phyloP scores from a whole-genome alignment of 495 filamentous ascomycete species.

The Aspergillus nidulans region DNA sequence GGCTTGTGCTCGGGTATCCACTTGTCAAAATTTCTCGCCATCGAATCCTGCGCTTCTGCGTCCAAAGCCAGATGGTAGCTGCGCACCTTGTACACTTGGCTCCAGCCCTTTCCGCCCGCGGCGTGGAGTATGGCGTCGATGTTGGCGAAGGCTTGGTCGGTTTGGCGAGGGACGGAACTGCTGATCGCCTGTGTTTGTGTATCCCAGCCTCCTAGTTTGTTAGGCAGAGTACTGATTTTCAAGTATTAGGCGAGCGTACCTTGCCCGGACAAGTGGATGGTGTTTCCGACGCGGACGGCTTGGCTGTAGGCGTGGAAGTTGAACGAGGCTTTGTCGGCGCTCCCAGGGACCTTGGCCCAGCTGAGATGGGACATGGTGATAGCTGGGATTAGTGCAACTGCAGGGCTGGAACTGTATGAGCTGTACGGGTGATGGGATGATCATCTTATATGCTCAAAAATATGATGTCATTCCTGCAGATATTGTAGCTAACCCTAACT shows the following conservation, averaged over 20 bases:
- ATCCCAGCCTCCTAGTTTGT: too few species aligned
- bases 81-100: slow-evolving; percentile 44
- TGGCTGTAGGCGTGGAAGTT: slow-evolving; percentile 34
- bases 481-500: too few species aligned
- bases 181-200: too few species aligned
- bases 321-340: too few species aligned
- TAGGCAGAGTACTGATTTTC: too few species aligned
- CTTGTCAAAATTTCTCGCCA: slow-evolving; percentile 30
- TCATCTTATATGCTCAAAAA: too few species aligned
- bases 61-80: slow-evolving; percentile 31
- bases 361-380: too few species aligned
- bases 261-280: slow-evolving; percentile 44
- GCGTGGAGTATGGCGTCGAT: slow-evolving; percentile 37
- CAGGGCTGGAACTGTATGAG: too few species aligned
- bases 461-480: too few species aligned
- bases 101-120: slow-evolving; percentile 46
- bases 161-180: slow-evolving; percentile 27
- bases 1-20: slow-evolving; percentile 42
- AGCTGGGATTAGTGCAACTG: too few species aligned
- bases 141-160: slow-evolving; percentile 49
- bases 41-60: slow-evolving; percentile 20
- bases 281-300: slow-evolving; percentile 39
- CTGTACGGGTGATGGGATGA: too few species aligned
- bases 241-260: slow-evolving; percentile 26
- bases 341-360: too few species aligned